Conservation (phyloP, 2,329 filamentous ascomycete species). For the Scedosporium apiospermum region DNA sequence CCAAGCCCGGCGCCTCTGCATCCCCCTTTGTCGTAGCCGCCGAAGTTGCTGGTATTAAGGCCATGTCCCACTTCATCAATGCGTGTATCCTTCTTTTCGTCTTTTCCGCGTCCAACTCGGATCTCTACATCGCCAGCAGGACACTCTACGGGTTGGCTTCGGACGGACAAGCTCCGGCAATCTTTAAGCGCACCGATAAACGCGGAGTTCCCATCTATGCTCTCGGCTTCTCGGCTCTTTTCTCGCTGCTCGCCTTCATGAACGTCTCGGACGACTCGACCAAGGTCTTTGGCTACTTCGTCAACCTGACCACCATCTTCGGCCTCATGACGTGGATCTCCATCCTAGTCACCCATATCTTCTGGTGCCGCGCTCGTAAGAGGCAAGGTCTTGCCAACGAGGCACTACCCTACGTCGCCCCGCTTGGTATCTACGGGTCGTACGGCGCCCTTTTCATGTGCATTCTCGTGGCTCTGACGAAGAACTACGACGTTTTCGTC, state of each 20-base stretch:
- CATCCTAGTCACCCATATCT: conserved; percentile 58
- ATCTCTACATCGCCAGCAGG: conserved; percentile 66
- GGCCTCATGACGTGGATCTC: conserved; percentile 59
- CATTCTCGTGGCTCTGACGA: conserved; percentile 65
- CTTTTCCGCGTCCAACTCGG: conserved; percentile 68
- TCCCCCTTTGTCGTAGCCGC: conserved; percentile 72
- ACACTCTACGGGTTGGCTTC: conserved; percentile 65
- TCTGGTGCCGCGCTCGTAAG: conserved; percentile 51
- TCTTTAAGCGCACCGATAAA: conserved; percentile 62
- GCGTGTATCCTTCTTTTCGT: conserved; percentile 67
- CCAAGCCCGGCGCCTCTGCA: conserved; percentile 42
- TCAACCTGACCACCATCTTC: conserved; percentile 59
- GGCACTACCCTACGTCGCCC: conserved; percentile 55
- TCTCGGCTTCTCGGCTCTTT: conserved; percentile 48
- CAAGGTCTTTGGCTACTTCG: conserved; percentile 53
- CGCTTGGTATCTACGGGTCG: conserved; percentile 62
- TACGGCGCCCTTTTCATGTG: conserved; percentile 61
- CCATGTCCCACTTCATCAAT: conserved; percentile 60
- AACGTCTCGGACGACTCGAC: conserved; percentile 50
- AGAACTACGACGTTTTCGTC: conserved; percentile 71
- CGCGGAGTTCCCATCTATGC: conserved; percentile 62
- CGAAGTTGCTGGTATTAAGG: conserved; percentile 49
- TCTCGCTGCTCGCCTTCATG: conserved; percentile 61
- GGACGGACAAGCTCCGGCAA: conserved; percentile 60
- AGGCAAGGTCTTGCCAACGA: conserved; percentile 49